Evolutionary conservation across 2,329 filamentous ascomycete genomes (phyloP).

Genomic region (Scleromitrula shiraiana): DNA sequence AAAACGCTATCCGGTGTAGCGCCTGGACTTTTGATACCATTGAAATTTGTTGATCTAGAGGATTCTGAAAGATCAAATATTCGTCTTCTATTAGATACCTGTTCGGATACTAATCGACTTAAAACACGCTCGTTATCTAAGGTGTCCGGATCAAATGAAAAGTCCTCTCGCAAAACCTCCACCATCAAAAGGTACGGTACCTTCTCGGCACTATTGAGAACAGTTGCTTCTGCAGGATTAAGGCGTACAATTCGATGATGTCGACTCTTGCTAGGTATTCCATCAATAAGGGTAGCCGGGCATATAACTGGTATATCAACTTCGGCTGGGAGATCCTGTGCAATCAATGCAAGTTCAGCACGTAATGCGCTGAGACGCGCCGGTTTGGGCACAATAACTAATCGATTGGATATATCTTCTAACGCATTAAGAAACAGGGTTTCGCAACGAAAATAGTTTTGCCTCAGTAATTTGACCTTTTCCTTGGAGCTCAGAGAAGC

Average conservation of each 20-base stretch:
- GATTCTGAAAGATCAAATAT: constrained; percentile 65
- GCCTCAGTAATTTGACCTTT: constrained; percentile 63
- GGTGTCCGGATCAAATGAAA: constrained; percentile 71
- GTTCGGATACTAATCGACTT: constrained; percentile 47
- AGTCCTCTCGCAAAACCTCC: constrained; percentile 73
- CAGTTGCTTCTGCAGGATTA: constrained; percentile 77
- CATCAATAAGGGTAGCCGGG: constrained; percentile 64
- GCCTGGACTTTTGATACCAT: constrained; percentile 33
- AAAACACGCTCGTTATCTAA: constrained; percentile 63
- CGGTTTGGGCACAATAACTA: constrained; percentile 74
- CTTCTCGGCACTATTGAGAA: constrained; percentile 79
- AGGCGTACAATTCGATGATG: constrained; percentile 78
- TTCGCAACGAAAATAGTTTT: constrained; percentile 77
- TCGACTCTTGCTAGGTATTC: constrained; percentile 64
- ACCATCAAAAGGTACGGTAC: constrained; percentile 82
- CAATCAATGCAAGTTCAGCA: constrained; percentile 73
- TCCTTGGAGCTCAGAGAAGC: constrained; percentile 56
- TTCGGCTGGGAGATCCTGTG: constrained; percentile 73
- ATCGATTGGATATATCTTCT: constrained; percentile 76
- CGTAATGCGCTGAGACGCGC: constrained; percentile 73
- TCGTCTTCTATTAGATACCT: constrained; percentile 45
- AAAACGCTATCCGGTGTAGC: constrained; percentile 61
- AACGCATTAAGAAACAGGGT: constrained; percentile 74
- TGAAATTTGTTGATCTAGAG: constrained; percentile 36
- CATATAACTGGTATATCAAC: constrained; percentile 79